Evolutionary conservation across 129 eudicot genomes (phyloP).

Genomic region (Tanacetum coccineum): DNA sequence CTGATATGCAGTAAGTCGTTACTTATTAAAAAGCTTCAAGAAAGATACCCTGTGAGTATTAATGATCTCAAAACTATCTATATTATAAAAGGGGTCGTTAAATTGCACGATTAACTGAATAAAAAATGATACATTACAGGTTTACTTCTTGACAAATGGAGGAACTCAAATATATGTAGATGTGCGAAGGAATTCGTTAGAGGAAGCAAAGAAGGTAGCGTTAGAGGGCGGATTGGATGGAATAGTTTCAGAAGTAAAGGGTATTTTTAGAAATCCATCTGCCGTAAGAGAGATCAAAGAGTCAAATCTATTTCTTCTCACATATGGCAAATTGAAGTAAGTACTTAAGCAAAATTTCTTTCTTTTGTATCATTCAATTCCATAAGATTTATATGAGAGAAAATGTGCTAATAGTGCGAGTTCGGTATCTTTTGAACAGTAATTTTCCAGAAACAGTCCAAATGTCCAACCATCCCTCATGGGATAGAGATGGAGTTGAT

Average conservation of each 20-base stretch:
- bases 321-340: conserved; percentile 85
- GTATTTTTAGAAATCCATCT: conserved; percentile 64
- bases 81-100: not conserved
- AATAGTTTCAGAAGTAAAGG: conserved; percentile 82
- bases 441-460: conserved; percentile 80
- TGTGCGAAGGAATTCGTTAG: conserved; percentile 74
- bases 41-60: conserved; percentile 54
- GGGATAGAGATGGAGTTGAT: conserved; percentile 82
- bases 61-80: not conserved
- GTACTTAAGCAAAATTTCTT: too few relatives aligned
- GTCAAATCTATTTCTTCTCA: conserved; percentile 60
- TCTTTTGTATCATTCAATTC: not conserved
- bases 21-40: conserved; percentile 61
- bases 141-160: conserved; percentile 81
- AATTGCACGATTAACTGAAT: not conserved
- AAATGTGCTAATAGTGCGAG: too few relatives aligned
- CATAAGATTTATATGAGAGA: not conserved
- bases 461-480: conserved; percentile 65
- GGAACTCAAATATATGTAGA: conserved; percentile 60
- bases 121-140: conserved; percentile 34
- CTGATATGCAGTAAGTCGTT: too few relatives aligned
- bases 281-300: conserved; percentile 70
- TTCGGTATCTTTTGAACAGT: conserved; percentile 10
- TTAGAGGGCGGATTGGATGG: conserved; percentile 72
- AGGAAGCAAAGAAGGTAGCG: conserved; percentile 66